Conservation (phyloP, 495 filamentous ascomycete genomes). For the Apodospora peruviana region DNA sequence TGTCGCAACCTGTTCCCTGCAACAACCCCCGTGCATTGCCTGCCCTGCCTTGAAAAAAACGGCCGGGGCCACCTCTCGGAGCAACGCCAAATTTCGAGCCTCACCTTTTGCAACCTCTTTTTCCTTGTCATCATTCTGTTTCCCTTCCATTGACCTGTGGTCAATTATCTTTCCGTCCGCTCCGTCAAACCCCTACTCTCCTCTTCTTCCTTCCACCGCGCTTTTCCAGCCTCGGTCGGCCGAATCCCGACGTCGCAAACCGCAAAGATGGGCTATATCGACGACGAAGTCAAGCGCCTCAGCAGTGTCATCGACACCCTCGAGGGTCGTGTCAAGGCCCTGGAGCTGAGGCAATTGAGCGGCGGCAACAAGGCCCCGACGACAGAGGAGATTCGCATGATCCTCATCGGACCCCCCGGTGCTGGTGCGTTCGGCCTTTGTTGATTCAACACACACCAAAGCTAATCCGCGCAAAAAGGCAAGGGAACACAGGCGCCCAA, state of each 20-base stretch:
- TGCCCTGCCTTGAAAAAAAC: constrained; percentile 14
- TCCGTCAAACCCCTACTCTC: constrained; percentile 7
- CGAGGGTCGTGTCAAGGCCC: constrained; percentile 71
- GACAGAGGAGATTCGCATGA: constrained; percentile 75
- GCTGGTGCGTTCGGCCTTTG: constrained; percentile 69
- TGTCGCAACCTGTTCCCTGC: constrained; percentile 24
- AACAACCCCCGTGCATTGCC: not conserved
- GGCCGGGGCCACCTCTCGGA: constrained; percentile 10
- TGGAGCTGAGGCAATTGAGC: constrained; percentile 58
- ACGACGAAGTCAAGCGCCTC: constrained; percentile 70
- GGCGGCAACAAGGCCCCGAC: constrained; percentile 34
- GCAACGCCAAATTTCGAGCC: constrained; percentile 19
- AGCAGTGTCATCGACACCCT: constrained; percentile 75
- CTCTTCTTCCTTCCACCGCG: too few species aligned
- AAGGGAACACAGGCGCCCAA: constrained; percentile 98
- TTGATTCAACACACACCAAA: not conserved
- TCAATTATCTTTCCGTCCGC: constrained; percentile 20
- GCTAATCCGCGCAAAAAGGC: constrained; percentile 49
- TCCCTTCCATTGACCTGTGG: constrained; percentile 7
- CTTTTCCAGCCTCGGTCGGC: constrained; percentile 18
- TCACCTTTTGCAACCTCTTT: constrained; percentile 5
- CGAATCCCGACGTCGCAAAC: constrained; percentile 19
- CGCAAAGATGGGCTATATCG: constrained; percentile 75
- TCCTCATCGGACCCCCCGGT: constrained; percentile 95
- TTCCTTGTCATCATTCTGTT: constrained; percentile 3